phyloP scores from a whole-genome alignment of 805 yeast genomes.

The Ascoidea rubescens region DNA sequence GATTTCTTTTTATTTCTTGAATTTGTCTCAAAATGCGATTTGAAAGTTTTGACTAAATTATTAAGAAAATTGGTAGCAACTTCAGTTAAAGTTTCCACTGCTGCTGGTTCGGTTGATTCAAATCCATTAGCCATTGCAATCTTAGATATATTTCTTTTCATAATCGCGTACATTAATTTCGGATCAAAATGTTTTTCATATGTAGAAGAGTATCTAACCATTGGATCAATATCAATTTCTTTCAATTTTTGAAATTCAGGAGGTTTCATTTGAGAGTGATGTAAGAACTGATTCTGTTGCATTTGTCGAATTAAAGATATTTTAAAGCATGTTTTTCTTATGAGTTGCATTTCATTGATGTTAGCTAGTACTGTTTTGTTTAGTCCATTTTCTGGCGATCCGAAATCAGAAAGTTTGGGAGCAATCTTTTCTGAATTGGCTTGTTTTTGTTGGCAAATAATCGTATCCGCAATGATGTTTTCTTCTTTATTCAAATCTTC shows the following conservation, averaged over 20 bases:
- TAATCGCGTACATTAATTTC: slow-evolving; percentile 49
- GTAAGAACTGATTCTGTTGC: slow-evolving; percentile 71
- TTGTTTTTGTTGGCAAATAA: slow-evolving; percentile 16
- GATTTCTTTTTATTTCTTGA: slow-evolving; percentile 20
- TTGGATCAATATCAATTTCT: slow-evolving; percentile 70
- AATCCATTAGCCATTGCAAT: slow-evolving; percentile 87
- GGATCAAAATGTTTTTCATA: slow-evolving; percentile 43
- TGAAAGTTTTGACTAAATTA: slow-evolving; percentile 59
- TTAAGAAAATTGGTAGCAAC: slow-evolving; percentile 70
- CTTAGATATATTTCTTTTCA: slow-evolving; percentile 61
- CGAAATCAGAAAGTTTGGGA: slow-evolving; percentile 24
- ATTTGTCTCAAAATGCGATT: slow-evolving; percentile 53
- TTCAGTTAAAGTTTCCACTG: slow-evolving; percentile 69
- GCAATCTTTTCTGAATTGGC: slow-evolving; percentile 21
- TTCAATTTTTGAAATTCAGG: slow-evolving; percentile 50
- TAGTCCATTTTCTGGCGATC: slow-evolving; percentile 39
- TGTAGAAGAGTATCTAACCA: slow-evolving; percentile 54
- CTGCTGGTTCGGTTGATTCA: slow-evolving; percentile 67
- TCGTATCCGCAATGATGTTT: slow-evolving; percentile 25
- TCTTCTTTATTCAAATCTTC: slow-evolving; percentile 32
- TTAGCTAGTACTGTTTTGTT: slow-evolving; percentile 48
- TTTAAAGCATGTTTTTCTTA: slow-evolving; percentile 77
- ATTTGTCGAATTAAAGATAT: slow-evolving; percentile 78
- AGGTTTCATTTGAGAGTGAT: slow-evolving; percentile 57
- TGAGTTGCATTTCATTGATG: slow-evolving; percentile 71